phyloP scores from a whole-genome alignment of 495 filamentous ascomycete genomes.

The Trichoderma parareesei region DNA sequence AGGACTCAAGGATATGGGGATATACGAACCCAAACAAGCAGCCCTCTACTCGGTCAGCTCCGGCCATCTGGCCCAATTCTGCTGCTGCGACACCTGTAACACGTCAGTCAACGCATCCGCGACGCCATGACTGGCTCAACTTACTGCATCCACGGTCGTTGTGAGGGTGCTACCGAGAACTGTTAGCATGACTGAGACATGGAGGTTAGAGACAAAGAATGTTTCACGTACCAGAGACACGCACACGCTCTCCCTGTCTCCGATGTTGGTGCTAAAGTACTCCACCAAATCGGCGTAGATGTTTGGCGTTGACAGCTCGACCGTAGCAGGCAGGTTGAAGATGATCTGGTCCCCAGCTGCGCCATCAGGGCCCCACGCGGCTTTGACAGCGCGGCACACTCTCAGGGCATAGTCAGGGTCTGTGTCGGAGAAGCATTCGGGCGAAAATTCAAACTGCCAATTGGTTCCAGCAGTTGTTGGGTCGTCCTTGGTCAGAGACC shows the following conservation, averaged over 20 bases:
- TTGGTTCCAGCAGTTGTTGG: constrained; percentile 65
- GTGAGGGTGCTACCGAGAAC: constrained; percentile 58
- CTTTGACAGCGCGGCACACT: constrained; percentile 92
- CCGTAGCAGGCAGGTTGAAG: constrained; percentile 95
- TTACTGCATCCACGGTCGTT: constrained; percentile 81
- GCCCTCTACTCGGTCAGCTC: constrained; percentile 89
- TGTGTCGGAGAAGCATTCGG: constrained; percentile 93
- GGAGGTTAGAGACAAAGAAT: not conserved
- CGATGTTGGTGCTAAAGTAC: constrained; percentile 81
- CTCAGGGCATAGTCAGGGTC: constrained; percentile 73
- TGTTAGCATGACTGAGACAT: not conserved
- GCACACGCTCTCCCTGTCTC: constrained; percentile 72
- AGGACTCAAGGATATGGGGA: not conserved
- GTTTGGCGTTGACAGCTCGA: constrained; percentile 94
- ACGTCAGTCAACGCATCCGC: not conserved
- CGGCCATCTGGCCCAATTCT: constrained; percentile 95
- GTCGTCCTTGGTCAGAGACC: constrained; percentile 92
- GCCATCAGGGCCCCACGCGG: constrained; percentile 79
- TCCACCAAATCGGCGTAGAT: constrained; percentile 96
- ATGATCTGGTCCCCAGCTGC: constrained; percentile 71
- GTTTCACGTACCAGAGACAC: constrained; percentile 48
- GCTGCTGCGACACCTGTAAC: constrained; percentile 61
- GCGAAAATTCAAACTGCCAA: constrained; percentile 94
- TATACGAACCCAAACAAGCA: constrained; percentile 9
- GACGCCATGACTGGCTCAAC: constrained; percentile 18